Evolutionary conservation across 2,329 filamentous ascomycete genomes (phyloP), one percentile per base, ranked within the genome.

Genomic region (Penicillium griseofulvum): DNA sequence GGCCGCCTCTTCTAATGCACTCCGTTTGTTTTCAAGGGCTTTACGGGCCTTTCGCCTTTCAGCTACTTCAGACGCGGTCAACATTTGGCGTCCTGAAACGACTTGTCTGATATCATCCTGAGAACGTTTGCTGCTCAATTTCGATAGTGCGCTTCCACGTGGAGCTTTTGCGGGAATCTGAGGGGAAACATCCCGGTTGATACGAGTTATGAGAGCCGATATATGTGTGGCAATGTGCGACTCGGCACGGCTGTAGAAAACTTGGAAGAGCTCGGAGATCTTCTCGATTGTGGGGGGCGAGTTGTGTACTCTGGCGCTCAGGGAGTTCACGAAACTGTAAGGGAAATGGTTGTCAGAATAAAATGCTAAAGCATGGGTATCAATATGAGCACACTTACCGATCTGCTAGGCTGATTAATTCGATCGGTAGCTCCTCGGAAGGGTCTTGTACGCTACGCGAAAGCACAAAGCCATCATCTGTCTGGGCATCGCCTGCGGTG

Each of bases 401-500:
- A 74, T 97, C 93, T 19, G 89, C 91, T 69, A 97, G 78, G 72
- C 90, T 94, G 55, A 94, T 83, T 56, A 99, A 84, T 80, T 99
- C 94, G 67, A 97, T 94, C 14, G 94, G 94, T 39, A 99, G 84
- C 68, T 96, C 89, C 65, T 96, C 90, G 60, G 94, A 87, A 54
- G 90, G 87, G 59, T 90, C 83, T 4, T 88, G 78, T 12, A 79
- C 54, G 50, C 68, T 68, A 16, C 67, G 63, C 17, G 71, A 70
- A 9, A 71, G 66, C 16, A 71, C 66, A 37, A 70, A 71, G n/a
- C 64, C 65, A 44, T 73, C 68, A 31, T 71, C 66, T 33, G 63
- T 63, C 33, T 72, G 68, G 42, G 59, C 61, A 51, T 70, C 68
- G 34, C 69, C 68, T 14, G 62, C 66, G 38, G 63, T 62, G 12